Evolutionary conservation across 108 stramenopile species (phyloP), one percentile per base, ranked within the genome.

Genomic region (Aurantiochytrium sp.): DNA sequence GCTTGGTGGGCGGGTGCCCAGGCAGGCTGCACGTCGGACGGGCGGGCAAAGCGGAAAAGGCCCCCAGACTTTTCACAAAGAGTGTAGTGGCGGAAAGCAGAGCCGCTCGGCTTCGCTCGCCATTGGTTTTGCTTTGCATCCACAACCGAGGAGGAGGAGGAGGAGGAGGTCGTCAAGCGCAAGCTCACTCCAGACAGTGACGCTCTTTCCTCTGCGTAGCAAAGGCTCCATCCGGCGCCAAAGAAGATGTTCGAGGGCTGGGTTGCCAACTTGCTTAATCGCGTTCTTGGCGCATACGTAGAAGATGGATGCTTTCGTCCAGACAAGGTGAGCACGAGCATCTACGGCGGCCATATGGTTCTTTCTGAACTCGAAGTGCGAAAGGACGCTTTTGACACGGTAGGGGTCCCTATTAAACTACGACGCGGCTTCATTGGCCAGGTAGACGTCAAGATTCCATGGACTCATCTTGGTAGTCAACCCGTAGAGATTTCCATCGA

Each of bases 381-480:
- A 0, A 83, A 83, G 49, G 76, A 83, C 51, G 76, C 76, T 6
- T 83, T 83, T 23, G 76, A 83, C 28, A 53, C 76, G 18, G 76
- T 83, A 6, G 76, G 28, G 51, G 76, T 28, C 19, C 76, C 76
- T 6, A 83, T 83, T 23, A 83, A 83, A 23, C 51, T 83, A 23
- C 45, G 51, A 6, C 76, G 76, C n/a, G 76, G 76, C 2, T 83
- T 83, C 4, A 83, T 83, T 35, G 76, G 76, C 49, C 76, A 83
- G 28, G 76, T 83, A 12, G 76, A 83, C 25, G n/a, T 83, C 76
- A 83, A 83, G 51, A 83, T 83, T 35, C 76, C 76, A 6, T 83
- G 76, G 76, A 83, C 76, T 12, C 45, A 83, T 53, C 76, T 83
- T 8, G 76, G 76, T 4, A 53, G 76, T 23, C 45, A 83, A 23